These are phyloP conservation scores for Plasmodium vinckei DNA, from an alignment of 169 alveolate genomes.

Conservation along the genomic window DNA sequence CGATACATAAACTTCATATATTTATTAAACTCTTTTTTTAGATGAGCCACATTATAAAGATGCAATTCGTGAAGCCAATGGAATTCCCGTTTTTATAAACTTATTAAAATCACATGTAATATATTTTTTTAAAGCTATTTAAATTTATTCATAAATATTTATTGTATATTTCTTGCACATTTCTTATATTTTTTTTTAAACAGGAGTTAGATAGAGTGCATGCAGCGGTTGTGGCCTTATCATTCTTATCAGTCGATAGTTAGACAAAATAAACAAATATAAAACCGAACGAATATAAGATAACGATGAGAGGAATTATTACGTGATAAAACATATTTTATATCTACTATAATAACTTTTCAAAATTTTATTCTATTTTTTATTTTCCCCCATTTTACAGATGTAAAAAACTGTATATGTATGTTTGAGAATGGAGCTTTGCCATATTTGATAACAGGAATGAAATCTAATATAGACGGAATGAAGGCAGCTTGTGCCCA, in stretches of 20 bases:
- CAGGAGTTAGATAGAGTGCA: conserved; percentile 91
- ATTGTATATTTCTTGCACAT: not conserved
- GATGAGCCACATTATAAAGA: conserved; percentile 88
- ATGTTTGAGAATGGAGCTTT: conserved; percentile 91
- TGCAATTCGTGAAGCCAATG: conserved; percentile 87
- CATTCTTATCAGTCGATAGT: conserved; percentile 92
- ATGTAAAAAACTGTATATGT: conserved; percentile 86
- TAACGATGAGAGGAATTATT: conserved; percentile 1
- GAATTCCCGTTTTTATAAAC: conserved; percentile 87
- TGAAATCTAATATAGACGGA: conserved; percentile 90
- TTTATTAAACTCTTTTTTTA: not conserved
- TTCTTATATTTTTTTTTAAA: not conserved
- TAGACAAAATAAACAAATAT: conserved; percentile 11
- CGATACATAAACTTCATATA: not conserved
- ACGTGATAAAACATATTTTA: not conserved
- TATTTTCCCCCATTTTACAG: conserved; percentile 52
- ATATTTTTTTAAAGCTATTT: conserved; percentile 13
- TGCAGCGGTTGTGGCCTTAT: conserved; percentile 93
- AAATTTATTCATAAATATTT: too few species aligned
- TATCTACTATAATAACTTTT: too few species aligned
- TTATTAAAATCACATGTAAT: conserved; percentile 82
- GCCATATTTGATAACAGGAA: conserved; percentile 88
- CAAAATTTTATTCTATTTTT: not conserved
- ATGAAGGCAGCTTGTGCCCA: conserved; percentile 94
- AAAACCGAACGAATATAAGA: not conserved